Conservation (phyloP, 257 asterid species). For the Nicotiana attenuata region DNA sequence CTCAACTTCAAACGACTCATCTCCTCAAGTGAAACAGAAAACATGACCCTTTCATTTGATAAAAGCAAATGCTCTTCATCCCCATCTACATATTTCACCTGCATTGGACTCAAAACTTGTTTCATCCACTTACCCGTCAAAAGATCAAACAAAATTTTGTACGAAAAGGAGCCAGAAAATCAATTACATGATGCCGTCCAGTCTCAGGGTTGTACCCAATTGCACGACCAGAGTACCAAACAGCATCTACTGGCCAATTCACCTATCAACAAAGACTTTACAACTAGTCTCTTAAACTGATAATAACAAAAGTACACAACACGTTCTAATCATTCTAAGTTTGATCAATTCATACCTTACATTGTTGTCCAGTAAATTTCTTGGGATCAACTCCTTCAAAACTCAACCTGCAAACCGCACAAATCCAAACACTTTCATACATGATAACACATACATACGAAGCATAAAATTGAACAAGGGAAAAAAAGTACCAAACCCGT, state of each 20-base stretch:
- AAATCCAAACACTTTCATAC: background rate
- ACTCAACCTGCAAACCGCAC: constrained; percentile 46
- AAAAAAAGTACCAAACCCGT: constrained; percentile 65
- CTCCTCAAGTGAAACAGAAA: constrained; percentile 58
- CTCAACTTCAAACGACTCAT: constrained; percentile 57
- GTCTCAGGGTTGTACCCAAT: constrained; percentile 49
- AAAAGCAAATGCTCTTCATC: constrained; percentile 64
- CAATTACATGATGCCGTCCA: constrained; percentile 64
- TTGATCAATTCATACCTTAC: constrained; percentile 47
- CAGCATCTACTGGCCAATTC: constrained; percentile 93
- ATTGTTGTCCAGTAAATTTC: constrained; percentile 65
- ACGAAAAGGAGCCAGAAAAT: constrained; percentile 13
- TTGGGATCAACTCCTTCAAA: constrained; percentile 60
- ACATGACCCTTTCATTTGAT: constrained; percentile 67
- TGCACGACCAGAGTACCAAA: constrained; percentile 67
- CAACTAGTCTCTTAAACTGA: background rate
- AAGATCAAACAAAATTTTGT: background rate
- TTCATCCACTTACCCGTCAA: background rate
- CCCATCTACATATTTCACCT: constrained; percentile 82
- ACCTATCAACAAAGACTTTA: constrained; percentile 43
- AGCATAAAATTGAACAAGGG: background rate
- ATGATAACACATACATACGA: background rate
- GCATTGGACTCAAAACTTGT: constrained; percentile 25
- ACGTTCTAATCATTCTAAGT: constrained; percentile 11
- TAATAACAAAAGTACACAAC: background rate